Base-by-base conservation (phyloP, 2,329 filamentous ascomycete species). In the Mariannaea sp. region DNA sequence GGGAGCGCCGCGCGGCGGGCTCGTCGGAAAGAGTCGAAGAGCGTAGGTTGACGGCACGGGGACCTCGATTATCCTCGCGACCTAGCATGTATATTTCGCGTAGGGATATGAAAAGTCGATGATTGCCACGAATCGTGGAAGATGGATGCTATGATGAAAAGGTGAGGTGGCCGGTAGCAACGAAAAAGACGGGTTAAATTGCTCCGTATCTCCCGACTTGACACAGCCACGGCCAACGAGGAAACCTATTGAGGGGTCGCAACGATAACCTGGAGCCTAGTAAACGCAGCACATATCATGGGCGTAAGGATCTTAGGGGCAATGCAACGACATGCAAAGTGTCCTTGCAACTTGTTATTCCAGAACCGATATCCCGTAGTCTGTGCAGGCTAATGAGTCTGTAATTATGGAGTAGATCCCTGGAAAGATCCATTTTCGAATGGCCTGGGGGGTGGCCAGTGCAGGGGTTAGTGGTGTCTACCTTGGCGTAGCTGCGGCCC, bases 111-210 rank as follows among this genome's bases (percentile, higher is more conserved):
- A 29, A 30, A 44, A 20, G 19, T 39, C 36, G 41, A 45, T 43
- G 16, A 29, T 39, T 41, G 29, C 44, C 56, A 35, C 20, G 40
- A 46, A 32, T n/a, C 39, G 33, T 32, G 20, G 44, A n/a, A 45
- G 38, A 33, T 38, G 41, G 38, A 42, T 50, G 35, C 36, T 48
- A 19, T 22, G 36, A 40, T 36, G 49, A 53, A 48, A 52, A 49
- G 53, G 46, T 55, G 45, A 57, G 51, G 55, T 56, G 53, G 56
- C 49, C 43, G 36, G 41, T 48, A 39, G n/a, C n/a, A n/a, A n/a
- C n/a, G n/a, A n/a, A n/a, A n/a, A n/a, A 38, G 35, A 29, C 41
- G 30, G 29, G 32, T 27, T 17, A 17, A 44, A 33, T 29, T 45
- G 39, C 35, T 29, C 40, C 22, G 26, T 39, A 43, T 7, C 26